phyloP scores from a whole-genome alignment of 768 basidiomycete species.

The Glaciozyma martinii region DNA sequence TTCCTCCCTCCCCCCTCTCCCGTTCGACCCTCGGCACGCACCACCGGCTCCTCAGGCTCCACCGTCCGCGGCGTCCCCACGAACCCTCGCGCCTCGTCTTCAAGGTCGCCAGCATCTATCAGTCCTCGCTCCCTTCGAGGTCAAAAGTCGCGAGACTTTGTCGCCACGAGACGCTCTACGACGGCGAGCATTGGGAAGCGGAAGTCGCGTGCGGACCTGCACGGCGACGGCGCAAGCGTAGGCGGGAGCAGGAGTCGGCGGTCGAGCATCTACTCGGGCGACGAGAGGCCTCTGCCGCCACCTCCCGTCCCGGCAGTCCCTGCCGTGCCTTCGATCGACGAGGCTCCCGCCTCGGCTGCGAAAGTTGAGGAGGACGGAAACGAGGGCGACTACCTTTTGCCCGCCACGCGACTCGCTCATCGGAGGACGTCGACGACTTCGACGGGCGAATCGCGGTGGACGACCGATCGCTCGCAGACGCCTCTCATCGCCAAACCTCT shows the following conservation, averaged over 20 bases:
- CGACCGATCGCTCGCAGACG: not conserved
- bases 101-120: not conserved
- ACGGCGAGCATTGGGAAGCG: not conserved
- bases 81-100: slow-evolving; percentile 12
- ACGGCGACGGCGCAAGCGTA: not conserved
- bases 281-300: not conserved
- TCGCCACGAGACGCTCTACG: slow-evolving; percentile 3
- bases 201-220: slow-evolving; percentile 5
- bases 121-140: not conserved
- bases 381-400: not conserved
- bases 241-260: not conserved
- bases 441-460: slow-evolving; percentile 1
- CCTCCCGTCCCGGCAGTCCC: not conserved
- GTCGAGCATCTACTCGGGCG: slow-evolving; percentile 6
- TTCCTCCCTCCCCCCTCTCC: not conserved
- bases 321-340: not conserved
- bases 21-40: slow-evolving; percentile 4
- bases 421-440: not conserved
- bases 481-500: not conserved
- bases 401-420: not conserved
- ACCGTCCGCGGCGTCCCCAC: slow-evolving; percentile 16
- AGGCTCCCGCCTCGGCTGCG: not conserved
- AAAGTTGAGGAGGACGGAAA: not conserved
- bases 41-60: not conserved
- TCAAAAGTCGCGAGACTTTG: slow-evolving; percentile 14